Conservation (phyloP, 805 yeast genomes). For the Yarrowia sp. region DNA sequence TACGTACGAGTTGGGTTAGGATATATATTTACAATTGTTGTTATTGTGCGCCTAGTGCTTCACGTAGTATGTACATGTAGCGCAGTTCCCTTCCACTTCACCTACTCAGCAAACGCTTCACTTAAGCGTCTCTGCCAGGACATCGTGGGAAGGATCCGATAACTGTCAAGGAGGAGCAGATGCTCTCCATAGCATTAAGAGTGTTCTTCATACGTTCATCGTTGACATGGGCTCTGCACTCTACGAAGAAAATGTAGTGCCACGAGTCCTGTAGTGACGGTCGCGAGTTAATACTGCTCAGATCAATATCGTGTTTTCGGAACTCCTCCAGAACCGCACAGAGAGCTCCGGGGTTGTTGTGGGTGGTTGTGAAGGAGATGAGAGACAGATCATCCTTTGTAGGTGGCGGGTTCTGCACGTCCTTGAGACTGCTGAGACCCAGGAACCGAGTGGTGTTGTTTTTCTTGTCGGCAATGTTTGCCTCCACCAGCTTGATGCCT, state of each 20-base stretch:
- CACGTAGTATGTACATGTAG: neutral
- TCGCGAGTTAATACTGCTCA: conserved; percentile 71
- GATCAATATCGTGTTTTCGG: conserved; percentile 53
- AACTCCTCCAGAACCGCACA: conserved; percentile 61
- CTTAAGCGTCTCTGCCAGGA: neutral
- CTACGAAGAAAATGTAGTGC: conserved; percentile 82
- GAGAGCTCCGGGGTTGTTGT: conserved; percentile 70
- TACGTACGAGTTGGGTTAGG: conserved; percentile 14
- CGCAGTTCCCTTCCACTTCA: too few relatives aligned
- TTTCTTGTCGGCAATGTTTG: conserved; percentile 64
- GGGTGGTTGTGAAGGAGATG: conserved; percentile 60
- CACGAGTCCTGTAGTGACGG: conserved; percentile 67
- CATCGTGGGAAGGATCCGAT: conserved; percentile 33
- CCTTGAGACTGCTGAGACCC: conserved; percentile 46
- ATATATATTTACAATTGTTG: conserved; percentile 2
- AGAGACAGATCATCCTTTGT: conserved; percentile 45
- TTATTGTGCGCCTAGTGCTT: neutral
- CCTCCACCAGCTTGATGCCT: conserved; percentile 51
- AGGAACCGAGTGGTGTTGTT: conserved; percentile 86
- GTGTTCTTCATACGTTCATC: conserved; percentile 22
- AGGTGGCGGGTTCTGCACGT: conserved; percentile 7
- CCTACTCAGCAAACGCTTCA: too few relatives aligned
- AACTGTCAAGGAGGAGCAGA: conserved; percentile 34
- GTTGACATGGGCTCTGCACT: conserved; percentile 47
- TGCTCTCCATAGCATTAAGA: conserved; percentile 18